Evolutionary conservation across 1,139 yeast genomes (phyloP).

Genomic region (Entelexis sorbosivorans): DNA sequence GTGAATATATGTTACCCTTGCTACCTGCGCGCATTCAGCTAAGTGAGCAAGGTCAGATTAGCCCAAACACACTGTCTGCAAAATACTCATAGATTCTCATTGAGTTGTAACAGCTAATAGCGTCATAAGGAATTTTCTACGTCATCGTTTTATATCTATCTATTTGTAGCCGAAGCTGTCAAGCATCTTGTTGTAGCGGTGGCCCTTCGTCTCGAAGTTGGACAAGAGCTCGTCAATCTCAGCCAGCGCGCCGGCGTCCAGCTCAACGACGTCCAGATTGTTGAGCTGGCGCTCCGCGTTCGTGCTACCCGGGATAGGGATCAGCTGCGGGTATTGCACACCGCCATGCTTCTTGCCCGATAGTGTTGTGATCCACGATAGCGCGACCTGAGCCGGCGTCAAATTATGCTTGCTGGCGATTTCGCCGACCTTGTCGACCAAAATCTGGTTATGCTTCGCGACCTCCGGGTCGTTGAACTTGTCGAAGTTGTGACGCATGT

Average conservation of each 20-base stretch:
- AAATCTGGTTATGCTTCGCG: constrained; percentile 40
- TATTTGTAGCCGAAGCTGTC: constrained; percentile 11
- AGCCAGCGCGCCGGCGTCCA: constrained; percentile 45
- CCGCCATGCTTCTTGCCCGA: constrained; percentile 33
- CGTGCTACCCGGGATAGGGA: constrained; percentile 74
- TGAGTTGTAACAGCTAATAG: too few species aligned
- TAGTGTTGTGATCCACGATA: constrained; percentile 52
- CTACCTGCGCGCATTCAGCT: too few species aligned
- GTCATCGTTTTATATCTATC: too few species aligned
- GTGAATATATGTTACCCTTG: too few species aligned
- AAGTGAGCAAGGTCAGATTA: too few species aligned
- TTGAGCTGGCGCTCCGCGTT: constrained; percentile 47
- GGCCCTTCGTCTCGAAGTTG: constrained; percentile 18
- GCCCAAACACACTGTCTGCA: too few species aligned
- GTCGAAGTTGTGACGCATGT: constrained; percentile 43
- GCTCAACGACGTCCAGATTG: constrained; percentile 41
- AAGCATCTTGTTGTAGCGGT: constrained; percentile 16
- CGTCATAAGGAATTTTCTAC: too few species aligned
- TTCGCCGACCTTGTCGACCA: constrained; percentile 39
- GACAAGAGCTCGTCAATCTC: constrained; percentile 35
- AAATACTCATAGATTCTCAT: too few species aligned
- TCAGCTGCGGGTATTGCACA: constrained; percentile 42
- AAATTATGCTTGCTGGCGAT: constrained; percentile 39
- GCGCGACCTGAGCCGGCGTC: constrained; percentile 57
- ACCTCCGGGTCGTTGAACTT: constrained; percentile 47